Conservation (phyloP, 805 yeast genomes). For the Wickerhamomyces bovis region DNA sequence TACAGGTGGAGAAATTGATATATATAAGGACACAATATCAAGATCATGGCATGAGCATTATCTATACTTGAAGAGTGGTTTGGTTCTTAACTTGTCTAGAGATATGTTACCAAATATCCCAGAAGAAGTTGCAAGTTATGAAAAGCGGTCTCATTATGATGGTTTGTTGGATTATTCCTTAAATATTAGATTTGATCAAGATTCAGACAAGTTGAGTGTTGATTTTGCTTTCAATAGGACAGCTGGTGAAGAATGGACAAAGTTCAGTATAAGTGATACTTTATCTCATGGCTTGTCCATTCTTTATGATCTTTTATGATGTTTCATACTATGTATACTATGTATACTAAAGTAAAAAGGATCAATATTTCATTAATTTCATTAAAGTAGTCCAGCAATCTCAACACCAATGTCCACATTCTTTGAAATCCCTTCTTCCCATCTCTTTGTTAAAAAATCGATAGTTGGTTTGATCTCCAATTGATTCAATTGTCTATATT, state of each 20-base stretch:
- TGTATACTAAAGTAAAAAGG: no score
- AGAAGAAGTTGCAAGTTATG: not conserved
- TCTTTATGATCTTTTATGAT: not conserved
- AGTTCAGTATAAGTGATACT: not conserved
- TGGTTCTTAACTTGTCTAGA: not conserved
- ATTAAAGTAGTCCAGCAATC: conserved; percentile 15
- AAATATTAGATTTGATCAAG: not conserved
- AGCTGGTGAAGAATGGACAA: not conserved
- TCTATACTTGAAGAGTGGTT: not conserved
- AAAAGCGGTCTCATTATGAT: not conserved
- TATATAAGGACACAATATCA: not conserved
- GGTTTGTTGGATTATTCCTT: not conserved
- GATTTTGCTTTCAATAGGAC: not conserved
- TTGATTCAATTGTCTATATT: conserved; percentile 38
- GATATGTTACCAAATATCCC: not conserved
- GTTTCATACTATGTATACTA: no score
- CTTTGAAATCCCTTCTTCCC: conserved; percentile 36
- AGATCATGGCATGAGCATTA: not conserved
- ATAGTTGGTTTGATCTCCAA: conserved; percentile 36
- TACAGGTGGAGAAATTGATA: not conserved
- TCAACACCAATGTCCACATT: conserved; percentile 33
- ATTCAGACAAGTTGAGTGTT: not conserved
- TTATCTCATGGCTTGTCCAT: not conserved
- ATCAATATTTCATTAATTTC: no score
- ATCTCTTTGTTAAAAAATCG: conserved; percentile 39